A percentile compares a stretch with the other conserved stretches of the same genome.
Conservation (phyloP, 2,329 filamentous ascomycete species). For the Emmonsiellopsis sp. region DNA sequence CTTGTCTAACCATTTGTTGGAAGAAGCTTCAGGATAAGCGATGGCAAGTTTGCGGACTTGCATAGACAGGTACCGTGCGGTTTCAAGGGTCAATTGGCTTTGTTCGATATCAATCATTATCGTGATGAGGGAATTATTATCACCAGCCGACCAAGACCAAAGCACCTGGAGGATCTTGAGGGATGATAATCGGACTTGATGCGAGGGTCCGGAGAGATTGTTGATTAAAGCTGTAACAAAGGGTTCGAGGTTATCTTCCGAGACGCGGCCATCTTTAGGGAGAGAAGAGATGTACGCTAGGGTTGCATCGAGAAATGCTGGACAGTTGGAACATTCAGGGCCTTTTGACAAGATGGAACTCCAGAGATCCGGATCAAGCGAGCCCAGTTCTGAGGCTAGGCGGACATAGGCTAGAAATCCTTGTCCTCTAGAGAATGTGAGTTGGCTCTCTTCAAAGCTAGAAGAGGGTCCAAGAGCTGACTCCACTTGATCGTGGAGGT, state of each 20-base stretch:
- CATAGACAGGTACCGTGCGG: conserved; percentile 70
- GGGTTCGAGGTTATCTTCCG: conserved; percentile 49
- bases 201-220: conserved; percentile 68
- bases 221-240: conserved; percentile 58
- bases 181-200: conserved; percentile 63
- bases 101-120: conserved; percentile 73
- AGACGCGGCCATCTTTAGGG: conserved; percentile 24
- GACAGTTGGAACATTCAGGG: conserved; percentile 54
- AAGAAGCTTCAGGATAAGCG: conserved; percentile 51
- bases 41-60: conserved; percentile 69
- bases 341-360: conserved; percentile 58
- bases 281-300: conserved; percentile 39
- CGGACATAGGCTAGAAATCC: conserved; percentile 65
- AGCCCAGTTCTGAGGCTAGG: conserved; percentile 52
- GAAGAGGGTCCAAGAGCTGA: conserved; percentile 55
- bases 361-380: conserved; percentile 53
- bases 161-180: conserved; percentile 62
- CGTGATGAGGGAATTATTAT: conserved; percentile 35
- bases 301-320: conserved; percentile 58
- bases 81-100: conserved; percentile 66
- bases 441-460: conserved; percentile 51
- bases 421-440: conserved; percentile 64
- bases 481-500: conserved; percentile 57
- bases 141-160: conserved; percentile 39
- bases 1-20: conserved; percentile 57